phyloP scores from a whole-genome alignment of 2,329 filamentous ascomycete species.

The Paraphoma chrysanthemicola region DNA sequence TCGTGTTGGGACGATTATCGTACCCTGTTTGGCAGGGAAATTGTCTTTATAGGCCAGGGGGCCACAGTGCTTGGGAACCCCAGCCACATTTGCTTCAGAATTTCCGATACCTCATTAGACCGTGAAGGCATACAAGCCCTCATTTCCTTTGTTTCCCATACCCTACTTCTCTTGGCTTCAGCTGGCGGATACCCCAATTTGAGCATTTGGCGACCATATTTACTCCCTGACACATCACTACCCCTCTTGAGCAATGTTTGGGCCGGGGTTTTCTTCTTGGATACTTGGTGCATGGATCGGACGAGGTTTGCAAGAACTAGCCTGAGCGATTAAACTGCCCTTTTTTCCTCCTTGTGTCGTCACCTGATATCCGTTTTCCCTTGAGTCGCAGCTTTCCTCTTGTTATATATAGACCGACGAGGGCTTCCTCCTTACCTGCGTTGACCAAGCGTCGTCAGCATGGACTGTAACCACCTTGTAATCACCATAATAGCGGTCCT shows the following conservation, averaged over 20 bases:
- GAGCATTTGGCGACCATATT: constrained; percentile 43
- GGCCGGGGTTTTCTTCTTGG: not conserved
- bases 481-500: not conserved
- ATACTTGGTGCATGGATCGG: constrained; percentile 11
- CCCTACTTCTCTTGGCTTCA: constrained; percentile 14
- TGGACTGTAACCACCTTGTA: constrained; percentile 9
- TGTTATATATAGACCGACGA: constrained; percentile 5
- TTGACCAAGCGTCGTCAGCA: not conserved
- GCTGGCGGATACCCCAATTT: constrained; percentile 45
- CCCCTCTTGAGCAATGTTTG: not conserved
- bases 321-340: constrained; percentile 23
- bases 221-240: constrained; percentile 7
- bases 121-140: constrained; percentile 13
- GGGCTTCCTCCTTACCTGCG: not conserved
- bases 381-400: constrained; percentile 3
- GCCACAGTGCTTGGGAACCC: constrained; percentile 7
- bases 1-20: constrained; percentile 16
- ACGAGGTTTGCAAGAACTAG: constrained; percentile 19
- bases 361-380: not conserved
- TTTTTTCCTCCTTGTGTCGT: not conserved
- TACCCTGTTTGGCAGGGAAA: constrained; percentile 20
- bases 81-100: constrained; percentile 22
- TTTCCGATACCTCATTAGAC: constrained; percentile 44
- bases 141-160: constrained; percentile 33
- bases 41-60: constrained; percentile 14